A percentile compares a stretch with the other conserved stretches of the same genome.
These are phyloP conservation scores for Suhomyces wounanorum DNA, from an alignment of 1,139 yeast species.

Conservation along the genomic window DNA sequence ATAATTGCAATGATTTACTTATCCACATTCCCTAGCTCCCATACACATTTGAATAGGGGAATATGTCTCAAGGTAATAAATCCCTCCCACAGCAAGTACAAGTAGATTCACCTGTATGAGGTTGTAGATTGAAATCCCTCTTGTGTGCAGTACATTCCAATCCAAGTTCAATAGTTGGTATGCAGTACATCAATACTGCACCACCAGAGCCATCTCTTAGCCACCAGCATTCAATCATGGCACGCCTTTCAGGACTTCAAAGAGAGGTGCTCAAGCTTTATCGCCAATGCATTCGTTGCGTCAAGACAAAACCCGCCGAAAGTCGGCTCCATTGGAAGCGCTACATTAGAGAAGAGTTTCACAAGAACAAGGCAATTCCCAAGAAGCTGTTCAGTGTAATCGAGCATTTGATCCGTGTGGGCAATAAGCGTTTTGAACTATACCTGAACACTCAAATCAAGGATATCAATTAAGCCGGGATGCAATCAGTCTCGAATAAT, in stretches of 20 bases:
- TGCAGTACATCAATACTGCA: background rate
- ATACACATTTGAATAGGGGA: background rate
- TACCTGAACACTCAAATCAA: constrained; percentile 67
- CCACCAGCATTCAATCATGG: constrained; percentile 24
- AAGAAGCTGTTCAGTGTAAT: constrained; percentile 84
- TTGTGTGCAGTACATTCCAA: no score
- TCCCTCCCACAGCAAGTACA: no score
- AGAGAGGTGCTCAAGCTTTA: constrained; percentile 65
- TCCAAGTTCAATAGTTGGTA: background rate
- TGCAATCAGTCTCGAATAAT: no score
- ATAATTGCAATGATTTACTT: background rate
- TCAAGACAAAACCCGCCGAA: constrained; percentile 56
- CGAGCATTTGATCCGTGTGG: constrained; percentile 81
- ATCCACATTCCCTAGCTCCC: background rate
- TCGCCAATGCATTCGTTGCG: constrained; percentile 56
- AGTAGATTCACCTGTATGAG: no score
- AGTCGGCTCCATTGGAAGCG: constrained; percentile 47
- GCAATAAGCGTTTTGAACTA: constrained; percentile 71
- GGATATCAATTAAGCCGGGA: constrained; percentile 49
- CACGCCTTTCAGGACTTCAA: constrained; percentile 60
- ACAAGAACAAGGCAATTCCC: constrained; percentile 56
- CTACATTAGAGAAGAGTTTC: constrained; percentile 61
- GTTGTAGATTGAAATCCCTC: no score
- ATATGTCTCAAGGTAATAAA: no score
- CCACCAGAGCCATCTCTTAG: background rate